Percentiles rank a stretch among this genome's conserved stretches.
Evolutionary conservation across 1,139 yeast species (phyloP).

Genomic region (Zygosaccharomyces pseudobailii): DNA sequence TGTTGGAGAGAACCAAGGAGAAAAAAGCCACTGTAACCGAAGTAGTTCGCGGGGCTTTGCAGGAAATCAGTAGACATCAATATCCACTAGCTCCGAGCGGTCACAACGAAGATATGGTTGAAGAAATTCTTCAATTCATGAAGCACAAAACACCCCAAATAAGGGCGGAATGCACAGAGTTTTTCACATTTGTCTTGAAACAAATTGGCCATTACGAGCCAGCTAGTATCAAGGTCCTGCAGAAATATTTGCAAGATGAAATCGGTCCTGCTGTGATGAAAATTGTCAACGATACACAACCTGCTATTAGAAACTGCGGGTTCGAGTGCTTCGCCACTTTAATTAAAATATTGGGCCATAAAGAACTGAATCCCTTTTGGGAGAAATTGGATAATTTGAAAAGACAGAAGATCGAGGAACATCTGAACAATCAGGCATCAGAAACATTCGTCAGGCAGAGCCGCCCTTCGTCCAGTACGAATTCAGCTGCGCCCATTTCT

Average conservation of each 20-base stretch:
- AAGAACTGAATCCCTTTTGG: conserved; percentile 55
- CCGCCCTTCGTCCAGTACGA: neutral
- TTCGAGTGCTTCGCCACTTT: conserved; percentile 77
- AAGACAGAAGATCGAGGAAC: conserved; percentile 61
- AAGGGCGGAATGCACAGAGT: conserved; percentile 63
- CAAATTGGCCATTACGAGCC: conserved; percentile 18
- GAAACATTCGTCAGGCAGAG: neutral
- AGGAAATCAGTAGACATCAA: conserved; percentile 47
- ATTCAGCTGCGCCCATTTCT: neutral
- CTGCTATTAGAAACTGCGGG: conserved; percentile 75
- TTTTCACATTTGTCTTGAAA: conserved; percentile 59
- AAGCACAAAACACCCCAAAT: conserved; percentile 82
- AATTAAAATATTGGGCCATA: conserved; percentile 71
- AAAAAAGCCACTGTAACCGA: conserved; percentile 75
- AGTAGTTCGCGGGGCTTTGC: conserved; percentile 61
- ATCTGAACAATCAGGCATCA: conserved; percentile 54
- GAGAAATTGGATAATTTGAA: conserved; percentile 73
- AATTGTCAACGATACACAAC: conserved; percentile 74
- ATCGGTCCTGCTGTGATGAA: conserved; percentile 35
- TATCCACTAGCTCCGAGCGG: conserved; percentile 36
- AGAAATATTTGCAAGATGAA: conserved; percentile 48
- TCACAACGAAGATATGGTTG: conserved; percentile 55
- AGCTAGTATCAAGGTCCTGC: conserved; percentile 39
- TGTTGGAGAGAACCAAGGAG: conserved; percentile 82
- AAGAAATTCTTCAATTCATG: conserved; percentile 55